Base-by-base conservation (phyloP, 2,329 filamentous ascomycete species). In the Microsporum audouinii region DNA sequence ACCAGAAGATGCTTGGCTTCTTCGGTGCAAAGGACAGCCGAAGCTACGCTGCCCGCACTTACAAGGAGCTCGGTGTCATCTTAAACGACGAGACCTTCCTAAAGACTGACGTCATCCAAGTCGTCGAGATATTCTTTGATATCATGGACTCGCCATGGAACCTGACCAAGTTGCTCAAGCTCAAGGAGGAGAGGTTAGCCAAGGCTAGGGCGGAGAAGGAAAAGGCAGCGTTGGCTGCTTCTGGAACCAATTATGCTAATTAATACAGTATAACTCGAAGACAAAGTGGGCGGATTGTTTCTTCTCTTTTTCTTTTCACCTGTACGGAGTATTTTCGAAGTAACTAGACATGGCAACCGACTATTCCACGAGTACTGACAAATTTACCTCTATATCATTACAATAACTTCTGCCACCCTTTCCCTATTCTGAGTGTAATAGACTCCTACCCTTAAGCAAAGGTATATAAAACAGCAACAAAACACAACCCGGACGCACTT, bases 1-100 rank as follows among this genome's bases (percentile, higher is more conserved):
- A 68, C 56, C 66, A 68, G 57, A 66, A 68, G 57, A 66, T 68
- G 64, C 61, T 68, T 7, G 57, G 62, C 14, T 67, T 69, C 60
- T 69, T 69, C 53, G 62, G 65, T n/a, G 63, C 62, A 36, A 57
- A 59, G n/a, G 57, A 63, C n/a, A 51, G 61, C 17, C 59, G 55
- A 29, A 63, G 49, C 33, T 64, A 61, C 53, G 45, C 60, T 39
- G 63, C 63, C 12, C 62, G 58, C 27, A 64, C 63, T 33, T 64
- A 64, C 43, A 59, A 59, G 29, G 63, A 64, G 59, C 63, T 64
- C 14, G 63, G 51, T n/a, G 61, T 53, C 41, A 61, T 64, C 27
- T 36, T 64, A 12, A 61, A 61, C n/a, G 59, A 64, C 36, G 59
- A 61, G 49, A 43, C 45, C 23, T 64, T 64, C 55, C 57, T 59